Conservation (phyloP, 306 rosid genomes). For the Mimosa bimucronata region DNA sequence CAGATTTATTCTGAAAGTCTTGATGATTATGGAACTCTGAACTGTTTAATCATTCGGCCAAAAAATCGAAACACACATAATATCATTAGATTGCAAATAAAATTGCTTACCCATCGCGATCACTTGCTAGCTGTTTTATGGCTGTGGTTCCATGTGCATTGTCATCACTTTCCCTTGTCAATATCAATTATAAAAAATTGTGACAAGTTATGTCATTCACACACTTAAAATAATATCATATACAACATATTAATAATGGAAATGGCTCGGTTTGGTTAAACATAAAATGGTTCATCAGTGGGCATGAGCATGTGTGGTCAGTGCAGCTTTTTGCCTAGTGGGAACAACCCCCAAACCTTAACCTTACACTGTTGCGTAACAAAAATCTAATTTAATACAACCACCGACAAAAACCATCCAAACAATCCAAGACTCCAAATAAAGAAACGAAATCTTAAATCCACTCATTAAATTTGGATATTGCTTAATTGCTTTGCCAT, state of each 20-base stretch:
- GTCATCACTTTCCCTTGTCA: constrained; percentile 4
- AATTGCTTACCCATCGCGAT: constrained; percentile 38
- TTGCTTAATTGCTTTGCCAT: background rate
- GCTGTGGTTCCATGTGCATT: constrained; percentile 15
- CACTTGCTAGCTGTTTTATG: constrained; percentile 40
- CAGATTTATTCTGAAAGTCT: background rate
- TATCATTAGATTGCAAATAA: background rate
- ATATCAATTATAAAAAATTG: background rate
- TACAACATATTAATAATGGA: background rate
- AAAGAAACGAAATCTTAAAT: background rate
- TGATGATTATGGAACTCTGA: background rate
- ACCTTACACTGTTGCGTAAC: background rate
- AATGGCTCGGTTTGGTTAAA: background rate
- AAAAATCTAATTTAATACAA: constrained; percentile 37
- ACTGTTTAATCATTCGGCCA: background rate
- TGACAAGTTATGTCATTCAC: background rate
- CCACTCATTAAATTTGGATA: background rate
- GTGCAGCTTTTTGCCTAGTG: constrained; percentile 59
- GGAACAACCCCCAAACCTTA: constrained; percentile 28
- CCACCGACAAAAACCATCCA: constrained; percentile 36
- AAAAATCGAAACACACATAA: background rate
- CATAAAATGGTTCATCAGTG: constrained; percentile 42
- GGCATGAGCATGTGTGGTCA: constrained; percentile 65
- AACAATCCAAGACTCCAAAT: background rate
- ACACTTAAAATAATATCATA: background rate